A percentile compares a stretch with the other conserved stretches of the same genome.
Evolutionary conservation across 495 filamentous ascomycete species (phyloP).

Genomic region (Cercophora scortea): DNA sequence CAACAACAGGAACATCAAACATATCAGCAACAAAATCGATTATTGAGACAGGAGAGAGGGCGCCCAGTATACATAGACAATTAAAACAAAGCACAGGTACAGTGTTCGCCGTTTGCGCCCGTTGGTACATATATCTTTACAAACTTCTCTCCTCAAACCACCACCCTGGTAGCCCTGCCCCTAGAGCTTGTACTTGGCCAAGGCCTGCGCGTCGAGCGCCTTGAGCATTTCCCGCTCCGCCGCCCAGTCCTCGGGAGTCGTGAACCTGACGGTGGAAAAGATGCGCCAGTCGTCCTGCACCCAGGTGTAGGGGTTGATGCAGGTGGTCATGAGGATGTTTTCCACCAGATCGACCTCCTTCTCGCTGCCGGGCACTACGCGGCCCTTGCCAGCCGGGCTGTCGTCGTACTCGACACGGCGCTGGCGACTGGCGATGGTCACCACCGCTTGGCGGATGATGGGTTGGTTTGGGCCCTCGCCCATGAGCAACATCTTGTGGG

Average conservation of each 20-base stretch:
- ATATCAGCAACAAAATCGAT: too few species aligned
- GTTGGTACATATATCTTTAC: neutral
- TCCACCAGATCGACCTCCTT: constrained; percentile 61
- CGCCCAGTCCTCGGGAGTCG: constrained; percentile 43
- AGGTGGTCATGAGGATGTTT: constrained; percentile 69
- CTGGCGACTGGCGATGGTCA: constrained; percentile 65
- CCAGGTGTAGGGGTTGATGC: constrained; percentile 40
- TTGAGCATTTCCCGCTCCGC: constrained; percentile 10
- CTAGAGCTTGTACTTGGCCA: constrained; percentile 1
- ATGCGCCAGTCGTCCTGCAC: constrained; percentile 60
- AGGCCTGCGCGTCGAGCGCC: neutral
- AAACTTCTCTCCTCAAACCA: neutral
- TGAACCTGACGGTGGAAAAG: constrained; percentile 63
- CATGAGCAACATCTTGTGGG: constrained; percentile 48
- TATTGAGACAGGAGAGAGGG: neutral
- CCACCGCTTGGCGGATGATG: constrained; percentile 59
- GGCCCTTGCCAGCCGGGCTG: constrained; percentile 5
- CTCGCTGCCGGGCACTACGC: constrained; percentile 36
- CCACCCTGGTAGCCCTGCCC: neutral
- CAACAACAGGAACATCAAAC: too few species aligned
- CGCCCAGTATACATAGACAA: neutral
- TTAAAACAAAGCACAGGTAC: neutral
- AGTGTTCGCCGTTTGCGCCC: neutral
- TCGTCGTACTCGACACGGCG: constrained; percentile 37
- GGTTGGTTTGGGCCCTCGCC: constrained; percentile 23